phyloP scores from a whole-genome alignment of 345 rosid genomes.

The Dipteronia dyeriana region DNA sequence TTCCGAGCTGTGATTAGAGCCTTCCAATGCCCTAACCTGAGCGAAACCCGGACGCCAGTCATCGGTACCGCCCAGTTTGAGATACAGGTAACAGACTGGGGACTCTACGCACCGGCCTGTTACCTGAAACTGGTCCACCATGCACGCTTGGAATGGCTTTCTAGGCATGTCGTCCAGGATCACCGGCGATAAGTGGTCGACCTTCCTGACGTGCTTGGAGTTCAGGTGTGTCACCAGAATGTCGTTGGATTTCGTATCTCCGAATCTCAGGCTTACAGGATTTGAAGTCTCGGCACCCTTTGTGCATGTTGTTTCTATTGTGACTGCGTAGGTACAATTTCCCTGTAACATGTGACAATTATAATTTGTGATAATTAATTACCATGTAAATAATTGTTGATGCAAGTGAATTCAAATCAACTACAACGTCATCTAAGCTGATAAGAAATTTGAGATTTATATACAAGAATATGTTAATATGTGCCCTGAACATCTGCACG shows the following conservation, averaged over 20 bases:
- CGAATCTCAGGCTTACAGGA: conserved; percentile 48
- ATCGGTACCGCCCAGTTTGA: conserved; percentile 41
- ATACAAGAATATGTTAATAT: too few relatives aligned
- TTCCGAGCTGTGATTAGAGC: conserved; percentile 32
- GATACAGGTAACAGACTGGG: conserved; percentile 44
- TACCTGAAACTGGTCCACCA: conserved; percentile 46
- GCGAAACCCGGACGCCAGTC: conserved; percentile 60
- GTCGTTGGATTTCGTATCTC: conserved; percentile 43
- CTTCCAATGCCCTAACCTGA: conserved; percentile 31
- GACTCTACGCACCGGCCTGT: conserved; percentile 40
- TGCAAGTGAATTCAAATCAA: neutral
- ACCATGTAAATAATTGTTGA: too few relatives aligned
- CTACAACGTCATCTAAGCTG: too few relatives aligned
- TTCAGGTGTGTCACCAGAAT: conserved; percentile 40
- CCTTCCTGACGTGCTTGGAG: conserved; percentile 33
- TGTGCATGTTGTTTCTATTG: conserved; percentile 49
- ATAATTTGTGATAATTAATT: too few relatives aligned
- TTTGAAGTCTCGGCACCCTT: conserved; percentile 45
- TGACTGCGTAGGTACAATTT: conserved; percentile 47
- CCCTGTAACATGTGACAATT: neutral
- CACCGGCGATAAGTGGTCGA: conserved; percentile 46
- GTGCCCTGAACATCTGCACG: too few relatives aligned
- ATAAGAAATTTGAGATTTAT: neutral
- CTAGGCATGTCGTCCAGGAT: conserved; percentile 36
- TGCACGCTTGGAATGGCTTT: conserved; percentile 57